phyloP scores from a whole-genome alignment of 2,329 filamentous ascomycete genomes.

The Scortechinia acanthostroma region DNA sequence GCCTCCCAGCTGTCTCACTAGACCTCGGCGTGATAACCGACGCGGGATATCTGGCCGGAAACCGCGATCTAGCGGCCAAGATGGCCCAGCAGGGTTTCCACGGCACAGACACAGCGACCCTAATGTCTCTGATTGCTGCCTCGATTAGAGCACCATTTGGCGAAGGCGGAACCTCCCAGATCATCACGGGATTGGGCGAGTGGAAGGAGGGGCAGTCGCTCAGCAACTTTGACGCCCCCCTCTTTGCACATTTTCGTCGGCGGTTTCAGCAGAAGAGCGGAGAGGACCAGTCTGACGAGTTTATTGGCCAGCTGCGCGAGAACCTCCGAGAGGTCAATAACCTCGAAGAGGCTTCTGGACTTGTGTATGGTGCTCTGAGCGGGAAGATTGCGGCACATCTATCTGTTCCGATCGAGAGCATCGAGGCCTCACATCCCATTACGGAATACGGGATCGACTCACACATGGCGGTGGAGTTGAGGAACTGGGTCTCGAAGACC shows the following conservation, averaged over 20 bases:
- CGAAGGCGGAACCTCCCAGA: neutral
- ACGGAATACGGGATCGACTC: neutral
- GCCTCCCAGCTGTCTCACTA: neutral
- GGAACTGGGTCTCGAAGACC: slow-evolving; percentile 4
- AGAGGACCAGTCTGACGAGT: neutral
- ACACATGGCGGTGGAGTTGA: neutral
- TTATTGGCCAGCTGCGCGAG: neutral
- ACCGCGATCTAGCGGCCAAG: neutral
- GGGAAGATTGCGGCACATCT: neutral
- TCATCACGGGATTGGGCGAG: neutral
- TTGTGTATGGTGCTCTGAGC: neutral
- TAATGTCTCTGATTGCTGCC: neutral
- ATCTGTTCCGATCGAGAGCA: neutral
- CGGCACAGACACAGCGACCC: neutral
- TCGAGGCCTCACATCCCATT: neutral
- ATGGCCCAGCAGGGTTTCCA: neutral
- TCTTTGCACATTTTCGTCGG: neutral
- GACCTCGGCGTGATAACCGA: neutral
- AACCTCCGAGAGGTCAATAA: neutral
- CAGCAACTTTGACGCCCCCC: neutral
- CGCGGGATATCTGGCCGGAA: neutral
- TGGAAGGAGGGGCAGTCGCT: neutral
- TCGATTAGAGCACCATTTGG: neutral
- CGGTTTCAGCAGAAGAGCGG: neutral
- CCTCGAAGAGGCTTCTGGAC: neutral